These are phyloP conservation scores for Cylindricascospora bacillispora DNA, from an alignment of 1,139 yeast species.

Conservation along the genomic window DNA sequence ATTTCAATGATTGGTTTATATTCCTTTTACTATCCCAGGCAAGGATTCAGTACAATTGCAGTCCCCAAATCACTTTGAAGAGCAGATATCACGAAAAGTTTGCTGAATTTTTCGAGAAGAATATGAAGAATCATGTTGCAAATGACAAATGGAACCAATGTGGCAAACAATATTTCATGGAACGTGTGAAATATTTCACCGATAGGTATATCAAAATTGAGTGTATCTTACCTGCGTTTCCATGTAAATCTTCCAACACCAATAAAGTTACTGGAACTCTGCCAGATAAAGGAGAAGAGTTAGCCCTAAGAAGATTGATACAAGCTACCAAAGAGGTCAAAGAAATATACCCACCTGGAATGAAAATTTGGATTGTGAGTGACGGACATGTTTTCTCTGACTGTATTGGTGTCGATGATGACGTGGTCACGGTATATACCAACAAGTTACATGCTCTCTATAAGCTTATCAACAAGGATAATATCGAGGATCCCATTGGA, in stretches of 20 bases:
- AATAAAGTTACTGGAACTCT: conserved; percentile 38
- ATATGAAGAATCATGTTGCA: conserved; percentile 36
- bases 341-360: conserved; percentile 40
- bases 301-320: conserved; percentile 28
- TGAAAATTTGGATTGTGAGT: conserved; percentile 44
- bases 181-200: conserved; percentile 36
- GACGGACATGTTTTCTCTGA: conserved; percentile 59
- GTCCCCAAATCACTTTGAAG: conserved; percentile 7
- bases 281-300: conserved; percentile 39
- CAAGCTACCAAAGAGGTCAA: conserved; percentile 25
- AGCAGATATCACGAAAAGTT: conserved; percentile 20
- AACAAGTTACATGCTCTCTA: conserved; percentile 33
- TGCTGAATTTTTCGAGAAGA: conserved; percentile 31
- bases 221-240: conserved; percentile 52
- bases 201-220: conserved; percentile 36
- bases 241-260: conserved; percentile 46
- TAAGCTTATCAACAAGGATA: conserved; percentile 6
- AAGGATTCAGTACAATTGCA: conserved; percentile 15
- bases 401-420: conserved; percentile 45
- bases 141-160: conserved; percentile 38
- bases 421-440: conserved; percentile 38
- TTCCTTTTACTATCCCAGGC: conserved; percentile 26
- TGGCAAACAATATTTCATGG: conserved; percentile 33
- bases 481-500: conserved; percentile 23
- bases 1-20: conserved; percentile 29